Conservation (phyloP, 495 filamentous ascomycete genomes). For the Clohesyomyces aquaticus region DNA sequence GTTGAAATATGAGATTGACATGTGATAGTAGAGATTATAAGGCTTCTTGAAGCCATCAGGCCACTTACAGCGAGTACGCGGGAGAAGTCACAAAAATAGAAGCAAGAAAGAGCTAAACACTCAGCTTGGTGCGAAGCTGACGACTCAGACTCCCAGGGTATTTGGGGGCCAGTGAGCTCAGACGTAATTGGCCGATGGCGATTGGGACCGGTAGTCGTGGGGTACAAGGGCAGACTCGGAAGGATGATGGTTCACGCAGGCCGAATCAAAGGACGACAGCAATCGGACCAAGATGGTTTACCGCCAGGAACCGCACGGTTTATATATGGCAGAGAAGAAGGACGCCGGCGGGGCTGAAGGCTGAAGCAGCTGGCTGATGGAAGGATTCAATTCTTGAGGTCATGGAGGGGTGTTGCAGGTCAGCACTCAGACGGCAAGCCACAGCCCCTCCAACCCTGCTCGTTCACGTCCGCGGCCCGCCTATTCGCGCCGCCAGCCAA, state of each 20-base stretch:
- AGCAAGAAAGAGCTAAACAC: neutral
- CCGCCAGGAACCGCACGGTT: neutral
- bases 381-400: too few species aligned
- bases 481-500: neutral
- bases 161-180: too few species aligned
- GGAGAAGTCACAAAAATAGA: neutral
- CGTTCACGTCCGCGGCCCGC: neutral
- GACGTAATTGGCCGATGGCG: too few species aligned
- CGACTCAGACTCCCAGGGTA: too few species aligned
- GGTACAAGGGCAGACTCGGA: neutral
- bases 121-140: neutral
- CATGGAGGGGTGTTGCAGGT: too few species aligned
- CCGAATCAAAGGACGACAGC: neutral
- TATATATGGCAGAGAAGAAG: neutral
- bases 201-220: neutral
- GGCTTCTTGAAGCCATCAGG: neutral
- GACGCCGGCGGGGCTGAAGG: conserved; percentile 1
- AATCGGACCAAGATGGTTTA: neutral
- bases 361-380: too few species aligned
- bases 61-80: neutral
- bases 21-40: neutral
- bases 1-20: too few species aligned
- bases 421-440: neutral
- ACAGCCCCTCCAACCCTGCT: neutral
- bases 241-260: neutral